Base-by-base conservation (phyloP, 345 rosid genomes). In the Clausena lansium region DNA sequence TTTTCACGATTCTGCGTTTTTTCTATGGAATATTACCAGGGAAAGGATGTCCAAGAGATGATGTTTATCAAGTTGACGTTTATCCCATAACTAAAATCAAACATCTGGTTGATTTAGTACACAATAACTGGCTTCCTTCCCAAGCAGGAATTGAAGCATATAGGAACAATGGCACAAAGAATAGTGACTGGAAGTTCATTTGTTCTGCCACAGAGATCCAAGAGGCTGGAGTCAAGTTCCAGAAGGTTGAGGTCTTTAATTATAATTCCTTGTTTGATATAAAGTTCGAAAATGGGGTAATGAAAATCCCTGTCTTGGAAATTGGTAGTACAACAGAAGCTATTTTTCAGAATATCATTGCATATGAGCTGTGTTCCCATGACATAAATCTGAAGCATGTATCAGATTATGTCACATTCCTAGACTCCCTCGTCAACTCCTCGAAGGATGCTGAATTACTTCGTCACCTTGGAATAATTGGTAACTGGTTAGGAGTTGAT, bases 221-320 rank as follows among this genome's bases (percentile, higher is more conserved):
- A 52, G 79, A 69, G 9, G 76, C 77, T 9, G 83, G 83, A 70
- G 58, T 82, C 61, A 59, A 35, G 66, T 65, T 64, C 47, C 6
- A 62, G 62, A 57, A 50, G 22, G 35, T 3, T 13, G 58, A 20
- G n/a, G n/a, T n/a, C n/a, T n/a, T n/a, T 33, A 33, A 33, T 2
- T 0, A 33, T 33, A 4, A 2, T 33, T 33, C 4, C 35, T 33
- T 33, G 35, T 33, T 33, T 33, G 35, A 33, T 33, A 33, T 33
- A 2, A 33, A 33, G 35, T 33, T 33, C 3, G 35, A 33, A 33
- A 33, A 33, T 33, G 35, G 4, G 35, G 35, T 33, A 33, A 33
- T 33, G 35, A 33, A 33, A 2, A 33, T 33, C 35, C 35, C 35
- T 2, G 0, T 4, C 35, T 33, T 33, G 35, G 35, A 4, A 33